Evolutionary conservation across 805 yeast species (phyloP).

Genomic region (Zygosaccharomyces siamensis): DNA sequence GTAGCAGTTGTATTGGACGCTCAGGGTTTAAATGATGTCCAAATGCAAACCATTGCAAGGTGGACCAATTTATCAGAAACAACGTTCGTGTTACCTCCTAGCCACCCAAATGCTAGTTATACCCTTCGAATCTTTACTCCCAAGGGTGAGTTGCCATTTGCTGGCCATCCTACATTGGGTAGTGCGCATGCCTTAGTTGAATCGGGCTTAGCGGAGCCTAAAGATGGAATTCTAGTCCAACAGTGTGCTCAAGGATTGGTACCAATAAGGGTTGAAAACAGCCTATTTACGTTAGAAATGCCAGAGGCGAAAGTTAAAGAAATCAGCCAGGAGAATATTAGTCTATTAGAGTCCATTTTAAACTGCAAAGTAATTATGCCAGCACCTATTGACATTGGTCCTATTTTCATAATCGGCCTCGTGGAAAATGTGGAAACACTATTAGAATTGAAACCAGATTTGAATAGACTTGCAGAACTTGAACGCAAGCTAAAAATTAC

Average conservation of each 20-base stretch:
- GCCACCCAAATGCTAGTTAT: conserved; percentile 40
- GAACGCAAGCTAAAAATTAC: conserved; percentile 16
- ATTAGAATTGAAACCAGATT: conserved; percentile 29
- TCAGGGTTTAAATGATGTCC: conserved; percentile 29
- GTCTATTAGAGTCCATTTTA: conserved; percentile 2
- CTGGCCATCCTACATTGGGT: conserved; percentile 56
- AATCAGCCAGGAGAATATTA: conserved; percentile 2
- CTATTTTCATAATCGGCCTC: conserved; percentile 37
- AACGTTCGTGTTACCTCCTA: conserved; percentile 42
- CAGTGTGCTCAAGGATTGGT: conserved; percentile 42
- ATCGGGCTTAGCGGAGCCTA: conserved; percentile 22
- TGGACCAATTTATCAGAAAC: conserved; percentile 56
- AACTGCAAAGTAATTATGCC: conserved; percentile 17
- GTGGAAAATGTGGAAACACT: conserved; percentile 31
- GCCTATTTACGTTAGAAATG: conserved; percentile 7
- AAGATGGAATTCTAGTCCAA: conserved; percentile 34
- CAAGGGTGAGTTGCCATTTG: conserved; percentile 45
- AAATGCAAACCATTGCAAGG: conserved; percentile 43
- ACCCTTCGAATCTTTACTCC: conserved; percentile 44
- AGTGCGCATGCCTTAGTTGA: conserved; percentile 40
- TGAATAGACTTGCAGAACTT: conserved; percentile 1
- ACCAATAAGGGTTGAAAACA: conserved; percentile 23
- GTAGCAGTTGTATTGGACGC: conserved; percentile 38
- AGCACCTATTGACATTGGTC: conserved; percentile 37
- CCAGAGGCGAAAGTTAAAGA: conserved; percentile 8